Evolutionary conservation across 306 rosid genomes (phyloP).

Genomic region (Gastrolobium bilobum): DNA sequence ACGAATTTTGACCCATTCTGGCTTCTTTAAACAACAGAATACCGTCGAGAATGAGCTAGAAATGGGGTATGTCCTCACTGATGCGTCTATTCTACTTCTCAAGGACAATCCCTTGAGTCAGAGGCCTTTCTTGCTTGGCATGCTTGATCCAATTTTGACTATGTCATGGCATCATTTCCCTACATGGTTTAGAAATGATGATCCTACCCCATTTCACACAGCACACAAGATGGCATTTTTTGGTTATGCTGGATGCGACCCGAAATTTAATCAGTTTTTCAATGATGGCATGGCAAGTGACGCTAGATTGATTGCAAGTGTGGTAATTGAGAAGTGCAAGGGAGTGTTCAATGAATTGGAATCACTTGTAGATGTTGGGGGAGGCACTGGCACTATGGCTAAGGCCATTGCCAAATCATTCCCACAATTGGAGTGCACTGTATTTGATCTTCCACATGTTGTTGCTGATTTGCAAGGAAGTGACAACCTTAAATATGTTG

Average conservation of each 20-base stretch:
- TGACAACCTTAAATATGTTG: not conserved
- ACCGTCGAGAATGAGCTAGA: not conserved
- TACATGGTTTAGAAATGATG: constrained; percentile 42
- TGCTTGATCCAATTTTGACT: constrained; percentile 32
- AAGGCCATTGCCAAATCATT: no score
- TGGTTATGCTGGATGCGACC: constrained; percentile 29
- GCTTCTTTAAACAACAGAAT: constrained; percentile 40
- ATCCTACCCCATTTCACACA: constrained; percentile 25
- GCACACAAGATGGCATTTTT: constrained; percentile 33
- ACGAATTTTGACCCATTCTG: constrained; percentile 27
- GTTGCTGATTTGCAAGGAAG: constrained; percentile 33
- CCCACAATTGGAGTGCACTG: no score
- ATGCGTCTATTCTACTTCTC: constrained; percentile 42
- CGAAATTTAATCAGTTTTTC: not conserved
- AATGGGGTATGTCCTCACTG: constrained; percentile 48
- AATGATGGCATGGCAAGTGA: constrained; percentile 50
- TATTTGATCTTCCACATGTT: not conserved
- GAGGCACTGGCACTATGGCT: no score
- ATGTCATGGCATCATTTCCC: constrained; percentile 41
- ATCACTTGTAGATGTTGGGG: no score
- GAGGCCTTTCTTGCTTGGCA: constrained; percentile 26
- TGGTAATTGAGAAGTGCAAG: not conserved
- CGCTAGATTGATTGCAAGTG: constrained; percentile 18
- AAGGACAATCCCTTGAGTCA: constrained; percentile 44
- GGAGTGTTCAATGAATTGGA: no score